Evolutionary conservation across 345 rosid genomes (phyloP), one percentile per base, ranked within the genome.

Genomic region (Salix viminalis): DNA sequence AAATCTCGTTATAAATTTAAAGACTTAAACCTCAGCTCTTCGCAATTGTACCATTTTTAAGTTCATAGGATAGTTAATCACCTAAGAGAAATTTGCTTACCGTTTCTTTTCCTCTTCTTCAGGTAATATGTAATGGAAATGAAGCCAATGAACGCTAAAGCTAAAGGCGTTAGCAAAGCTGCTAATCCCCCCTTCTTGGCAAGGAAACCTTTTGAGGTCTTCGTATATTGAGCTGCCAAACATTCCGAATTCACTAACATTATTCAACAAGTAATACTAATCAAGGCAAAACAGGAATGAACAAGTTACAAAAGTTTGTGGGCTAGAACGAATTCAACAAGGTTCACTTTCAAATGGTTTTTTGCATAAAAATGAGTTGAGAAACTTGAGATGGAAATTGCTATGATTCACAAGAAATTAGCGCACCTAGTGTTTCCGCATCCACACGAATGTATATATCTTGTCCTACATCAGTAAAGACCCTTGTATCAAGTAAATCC

Each of bases 381-480:
- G 42, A 39, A 61, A 61, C 24, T 21, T 61, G 66, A 61, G n/a
- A 10, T n/a, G 12, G 66, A 54, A 12, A 12, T 3, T 54, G 24
- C 1, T 54, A 54, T 54, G 6, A 13, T 14, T 54, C 61, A 54
- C 61, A 54, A 19, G 61, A 54, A 21, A 21, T 19, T 65, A 65
- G 36, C 23, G 1, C 21, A 24, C 79, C 79, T 54, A 76, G 23
- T 58, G 54, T 54, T 5, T 11, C 16, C 5, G 73, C 52, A 67
- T 76, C 79, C 2, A 56, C 73, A 14, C 73, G 72, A 34, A 32
- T 39, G 50, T 50, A 75, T 16, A 75, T 2, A 46, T 75, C 78
- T 21, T 75, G 46, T 21, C 56, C 70, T 21, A 8, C 34, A 4
- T 12, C 12, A 14, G 65, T 10, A 36, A 9, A 56, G 12, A 13